phyloP scores from a whole-genome alignment of 495 filamentous ascomycete genomes.

The Neurospora tetrasperma region DNA sequence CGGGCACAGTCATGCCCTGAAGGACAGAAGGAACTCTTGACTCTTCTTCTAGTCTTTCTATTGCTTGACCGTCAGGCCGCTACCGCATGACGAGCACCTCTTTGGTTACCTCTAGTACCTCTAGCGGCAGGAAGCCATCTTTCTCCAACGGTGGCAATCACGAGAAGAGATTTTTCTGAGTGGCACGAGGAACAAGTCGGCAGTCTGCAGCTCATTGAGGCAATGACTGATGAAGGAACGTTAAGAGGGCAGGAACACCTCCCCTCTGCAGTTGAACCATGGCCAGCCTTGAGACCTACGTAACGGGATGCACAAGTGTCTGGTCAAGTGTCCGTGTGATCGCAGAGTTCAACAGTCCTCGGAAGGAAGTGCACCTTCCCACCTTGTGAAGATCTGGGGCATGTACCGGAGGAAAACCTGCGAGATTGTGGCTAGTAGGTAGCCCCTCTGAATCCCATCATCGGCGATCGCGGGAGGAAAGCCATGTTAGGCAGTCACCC shows the following conservation, averaged over 20 bases:
- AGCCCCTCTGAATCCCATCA: not conserved
- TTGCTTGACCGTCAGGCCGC: not conserved
- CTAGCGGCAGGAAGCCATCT: not conserved
- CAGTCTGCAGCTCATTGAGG: not conserved
- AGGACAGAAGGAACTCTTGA: not conserved
- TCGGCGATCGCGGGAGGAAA: not conserved
- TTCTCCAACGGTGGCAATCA: not conserved
- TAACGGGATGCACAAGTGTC: too few species aligned
- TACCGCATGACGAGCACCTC: not conserved
- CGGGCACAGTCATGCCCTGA: not conserved
- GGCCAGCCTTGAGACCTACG: not conserved
- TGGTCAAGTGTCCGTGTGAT: too few species aligned
- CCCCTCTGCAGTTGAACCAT: not conserved
- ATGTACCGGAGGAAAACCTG: not conserved
- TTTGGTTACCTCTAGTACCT: not conserved
- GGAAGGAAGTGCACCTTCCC: not conserved
- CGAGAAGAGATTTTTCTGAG: not conserved
- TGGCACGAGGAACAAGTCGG: not conserved
- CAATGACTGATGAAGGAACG: not conserved
- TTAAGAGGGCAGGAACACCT: not conserved
- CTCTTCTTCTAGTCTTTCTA: not conserved
- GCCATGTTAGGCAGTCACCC: not conserved
- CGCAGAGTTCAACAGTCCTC: too few species aligned
- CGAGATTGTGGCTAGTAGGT: not conserved
- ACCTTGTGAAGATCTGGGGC: not conserved